Evolutionary conservation across 768 basidiomycete species (phyloP).

Genomic region (Auriscalpium orientale): DNA sequence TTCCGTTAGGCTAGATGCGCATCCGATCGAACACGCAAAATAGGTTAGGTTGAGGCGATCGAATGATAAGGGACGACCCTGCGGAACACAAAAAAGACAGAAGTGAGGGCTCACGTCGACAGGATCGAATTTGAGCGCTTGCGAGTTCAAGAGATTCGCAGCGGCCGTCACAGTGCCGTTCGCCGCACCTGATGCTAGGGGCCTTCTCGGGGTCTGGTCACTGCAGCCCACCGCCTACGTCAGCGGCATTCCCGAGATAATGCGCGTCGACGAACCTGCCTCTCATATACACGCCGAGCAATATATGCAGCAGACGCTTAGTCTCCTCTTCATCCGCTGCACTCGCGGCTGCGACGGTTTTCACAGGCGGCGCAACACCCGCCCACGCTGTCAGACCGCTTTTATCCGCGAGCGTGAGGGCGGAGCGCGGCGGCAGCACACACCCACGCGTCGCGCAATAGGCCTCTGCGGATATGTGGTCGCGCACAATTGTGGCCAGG

Average conservation of each 20-base stretch:
- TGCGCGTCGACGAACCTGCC: constrained; percentile 43
- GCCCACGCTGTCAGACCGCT: constrained; percentile 37
- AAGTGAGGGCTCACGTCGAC: constrained; percentile 51
- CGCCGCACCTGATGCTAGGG: too few species aligned
- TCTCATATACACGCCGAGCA: constrained; percentile 79
- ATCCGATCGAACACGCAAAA: too few species aligned
- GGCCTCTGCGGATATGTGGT: constrained; percentile 71
- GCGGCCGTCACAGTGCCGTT: constrained; percentile 38
- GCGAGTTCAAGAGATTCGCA: constrained; percentile 64
- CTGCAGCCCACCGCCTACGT: neutral
- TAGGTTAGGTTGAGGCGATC: too few species aligned
- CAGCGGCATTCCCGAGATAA: neutral
- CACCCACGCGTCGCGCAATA: constrained; percentile 81
- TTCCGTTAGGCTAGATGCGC: neutral
- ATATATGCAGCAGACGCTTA: constrained; percentile 53
- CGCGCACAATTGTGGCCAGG: constrained; percentile 64
- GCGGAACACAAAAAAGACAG: neutral
- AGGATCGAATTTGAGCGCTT: constrained; percentile 71
- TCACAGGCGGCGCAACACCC: constrained; percentile 40
- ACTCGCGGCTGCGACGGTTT: constrained; percentile 22
- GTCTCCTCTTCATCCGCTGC: constrained; percentile 42
- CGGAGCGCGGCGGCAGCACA: constrained; percentile 56
- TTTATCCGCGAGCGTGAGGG: constrained; percentile 43
- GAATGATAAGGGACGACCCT: too few species aligned
- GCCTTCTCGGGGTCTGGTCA: neutral